Evolutionary conservation across 352 stramenopile species (phyloP).

Genomic region (Pythium volutum): DNA sequence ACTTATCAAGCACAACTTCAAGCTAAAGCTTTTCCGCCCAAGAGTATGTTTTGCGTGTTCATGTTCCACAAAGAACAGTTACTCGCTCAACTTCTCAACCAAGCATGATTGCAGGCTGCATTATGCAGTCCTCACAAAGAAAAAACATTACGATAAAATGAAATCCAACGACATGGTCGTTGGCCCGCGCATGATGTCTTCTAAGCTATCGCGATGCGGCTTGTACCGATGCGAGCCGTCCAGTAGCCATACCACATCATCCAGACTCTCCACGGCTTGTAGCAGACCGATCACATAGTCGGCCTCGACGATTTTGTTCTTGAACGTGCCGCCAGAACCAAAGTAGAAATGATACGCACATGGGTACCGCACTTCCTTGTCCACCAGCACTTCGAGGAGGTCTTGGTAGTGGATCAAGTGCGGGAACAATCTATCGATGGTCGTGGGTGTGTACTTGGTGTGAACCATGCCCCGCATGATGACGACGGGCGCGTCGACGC

Average conservation of each 20-base stretch:
- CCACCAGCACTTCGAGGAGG: conserved; percentile 45
- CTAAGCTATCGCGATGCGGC: conserved; percentile 12
- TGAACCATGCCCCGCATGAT: conserved; percentile 32
- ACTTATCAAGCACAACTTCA: too few relatives aligned
- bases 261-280: conserved; percentile 34
- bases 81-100: too few relatives aligned
- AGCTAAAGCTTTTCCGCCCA: too few relatives aligned
- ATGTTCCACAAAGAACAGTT: too few relatives aligned
- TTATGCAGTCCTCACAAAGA: too few relatives aligned
- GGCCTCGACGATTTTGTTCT: conserved; percentile 30
- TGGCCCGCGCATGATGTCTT: conserved; percentile 13
- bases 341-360: conserved; percentile 49
- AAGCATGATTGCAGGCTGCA: too few relatives aligned
- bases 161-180: conserved; percentile 12
- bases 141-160: conserved; percentile 18
- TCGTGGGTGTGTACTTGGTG: conserved; percentile 42
- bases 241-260: conserved; percentile 38
- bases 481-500: conserved; percentile 12
- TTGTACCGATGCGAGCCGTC: conserved; percentile 12
- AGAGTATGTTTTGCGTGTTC: too few relatives aligned
- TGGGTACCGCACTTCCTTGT: conserved; percentile 36
- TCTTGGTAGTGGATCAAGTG: conserved; percentile 30
- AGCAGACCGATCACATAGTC: conserved; percentile 37
- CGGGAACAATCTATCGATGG: conserved; percentile 47
- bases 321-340: conserved; percentile 16